These are phyloP conservation scores for Pulveroboletus ravenelii DNA, from an alignment of 768 basidiomycete species.

Conservation along the genomic window DNA sequence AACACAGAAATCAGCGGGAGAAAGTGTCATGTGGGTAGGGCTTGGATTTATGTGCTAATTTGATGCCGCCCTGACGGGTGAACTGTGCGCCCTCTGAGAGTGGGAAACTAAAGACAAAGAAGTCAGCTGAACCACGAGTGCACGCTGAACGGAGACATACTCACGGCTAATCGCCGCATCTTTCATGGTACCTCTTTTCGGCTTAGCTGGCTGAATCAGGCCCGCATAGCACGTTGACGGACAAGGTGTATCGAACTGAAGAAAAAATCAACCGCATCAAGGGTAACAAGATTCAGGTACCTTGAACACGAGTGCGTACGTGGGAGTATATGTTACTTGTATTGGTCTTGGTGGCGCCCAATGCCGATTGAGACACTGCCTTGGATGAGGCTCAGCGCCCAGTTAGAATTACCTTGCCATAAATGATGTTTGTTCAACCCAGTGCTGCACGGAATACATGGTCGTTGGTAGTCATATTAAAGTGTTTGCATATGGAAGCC, in stretches of 20 bases:
- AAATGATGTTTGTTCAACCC: too few species aligned
- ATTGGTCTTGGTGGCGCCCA: too few species aligned
- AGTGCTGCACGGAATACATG: too few species aligned
- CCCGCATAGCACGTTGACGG: background rate
- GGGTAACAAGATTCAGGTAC: too few species aligned
- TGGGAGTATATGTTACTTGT: too few species aligned
- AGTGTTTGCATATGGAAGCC: too few species aligned
- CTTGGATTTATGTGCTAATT: constrained; percentile 2
- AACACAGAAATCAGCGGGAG: background rate
- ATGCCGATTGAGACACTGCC: too few species aligned
- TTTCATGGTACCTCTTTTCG: background rate
- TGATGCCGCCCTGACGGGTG: background rate
- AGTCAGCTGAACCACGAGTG: background rate
- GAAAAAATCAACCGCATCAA: background rate
- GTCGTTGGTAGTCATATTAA: too few species aligned
- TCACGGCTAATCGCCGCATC: background rate
- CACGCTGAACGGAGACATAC: background rate
- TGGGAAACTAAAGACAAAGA: background rate
- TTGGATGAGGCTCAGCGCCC: too few species aligned
- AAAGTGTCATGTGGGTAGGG: background rate
- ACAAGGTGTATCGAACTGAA: background rate
- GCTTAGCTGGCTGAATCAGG: background rate
- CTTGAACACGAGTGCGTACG: background rate
- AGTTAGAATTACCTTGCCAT: too few species aligned
- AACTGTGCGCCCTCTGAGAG: background rate